phyloP scores from a whole-genome alignment of 1,284 basidiomycete genomes.

The Cryptococcus sp. region DNA sequence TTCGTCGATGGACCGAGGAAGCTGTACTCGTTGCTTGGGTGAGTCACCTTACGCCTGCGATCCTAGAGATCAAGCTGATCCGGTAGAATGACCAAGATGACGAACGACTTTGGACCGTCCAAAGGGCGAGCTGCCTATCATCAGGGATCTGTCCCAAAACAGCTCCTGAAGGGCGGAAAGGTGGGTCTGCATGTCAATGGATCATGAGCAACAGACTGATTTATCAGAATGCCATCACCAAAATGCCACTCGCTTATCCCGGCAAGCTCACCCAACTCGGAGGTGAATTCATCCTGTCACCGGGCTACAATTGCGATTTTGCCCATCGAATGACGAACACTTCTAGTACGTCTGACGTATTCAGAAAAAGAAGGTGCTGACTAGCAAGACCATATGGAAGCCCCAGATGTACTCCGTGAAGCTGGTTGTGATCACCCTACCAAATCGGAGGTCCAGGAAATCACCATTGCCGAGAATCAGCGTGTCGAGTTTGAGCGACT shows the following conservation, averaged over 20 bases:
- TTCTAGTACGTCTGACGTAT: constrained; percentile 22
- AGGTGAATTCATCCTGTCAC: constrained; percentile 44
- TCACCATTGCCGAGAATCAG: constrained; percentile 24
- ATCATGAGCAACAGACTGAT: neutral
- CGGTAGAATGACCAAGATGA: constrained; percentile 34
- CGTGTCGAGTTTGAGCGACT: constrained; percentile 24
- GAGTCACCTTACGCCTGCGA: constrained; percentile 5
- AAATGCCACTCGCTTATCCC: constrained; percentile 35
- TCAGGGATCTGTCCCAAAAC: constrained; percentile 27
- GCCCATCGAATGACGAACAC: constrained; percentile 48
- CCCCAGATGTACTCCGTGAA: constrained; percentile 33
- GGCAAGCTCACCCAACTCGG: constrained; percentile 44
- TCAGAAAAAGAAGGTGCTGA: neutral
- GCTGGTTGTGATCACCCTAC: constrained; percentile 32
- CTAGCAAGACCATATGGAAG: constrained; percentile 45
- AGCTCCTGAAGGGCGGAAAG: constrained; percentile 31
- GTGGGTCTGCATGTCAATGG: constrained; percentile 15
- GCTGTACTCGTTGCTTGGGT: constrained; percentile 44
- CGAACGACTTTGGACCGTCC: constrained; percentile 37
- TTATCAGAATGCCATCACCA: constrained; percentile 34
- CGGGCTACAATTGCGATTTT: constrained; percentile 40
- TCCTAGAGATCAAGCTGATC: constrained; percentile 1
- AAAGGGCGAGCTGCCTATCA: constrained; percentile 41
- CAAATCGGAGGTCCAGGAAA: constrained; percentile 12
- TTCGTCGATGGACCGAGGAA: constrained; percentile 41